Evolutionary conservation across 805 yeast genomes (phyloP).

Genomic region (Blastobotrys peoriensis): DNA sequence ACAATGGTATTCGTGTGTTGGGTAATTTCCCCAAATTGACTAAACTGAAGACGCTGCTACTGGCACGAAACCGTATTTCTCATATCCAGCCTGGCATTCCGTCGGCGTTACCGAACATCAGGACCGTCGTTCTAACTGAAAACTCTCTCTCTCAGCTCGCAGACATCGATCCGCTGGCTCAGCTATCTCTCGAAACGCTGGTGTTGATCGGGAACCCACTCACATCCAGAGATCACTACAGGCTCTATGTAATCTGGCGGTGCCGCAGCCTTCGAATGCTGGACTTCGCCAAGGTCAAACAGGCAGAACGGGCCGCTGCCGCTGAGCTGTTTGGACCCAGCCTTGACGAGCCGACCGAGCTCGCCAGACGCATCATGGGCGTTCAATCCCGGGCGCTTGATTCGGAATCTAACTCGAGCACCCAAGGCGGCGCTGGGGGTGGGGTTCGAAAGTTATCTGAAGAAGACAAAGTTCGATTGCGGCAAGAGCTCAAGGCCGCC

Average conservation of each 20-base stretch:
- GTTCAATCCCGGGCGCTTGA: conserved; percentile 13
- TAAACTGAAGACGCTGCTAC: conserved; percentile 47
- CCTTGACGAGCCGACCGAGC: conserved; percentile 25
- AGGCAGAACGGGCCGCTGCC: conserved; percentile 46
- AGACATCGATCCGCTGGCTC: conserved; percentile 36
- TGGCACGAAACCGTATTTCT: conserved; percentile 58
- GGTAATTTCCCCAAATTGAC: conserved; percentile 42
- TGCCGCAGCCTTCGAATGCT: conserved; percentile 58
- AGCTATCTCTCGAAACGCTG: conserved; percentile 43
- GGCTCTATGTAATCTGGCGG: conserved; percentile 53
- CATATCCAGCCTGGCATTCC: conserved; percentile 34
- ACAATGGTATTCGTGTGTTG: conserved; percentile 60
- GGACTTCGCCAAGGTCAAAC: conserved; percentile 61
- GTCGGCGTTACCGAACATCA: conserved; percentile 41
- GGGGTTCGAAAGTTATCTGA: conserved; percentile 45
- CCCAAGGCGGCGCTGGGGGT: too few relatives aligned
- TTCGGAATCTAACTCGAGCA: conserved; percentile 29
- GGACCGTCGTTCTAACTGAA: conserved; percentile 45
- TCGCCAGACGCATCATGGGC: conserved; percentile 29
- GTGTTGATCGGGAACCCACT: conserved; percentile 57
- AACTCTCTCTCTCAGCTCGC: conserved; percentile 45
- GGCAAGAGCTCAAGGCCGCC: conserved; percentile 54
- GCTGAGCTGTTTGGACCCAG: conserved; percentile 37
- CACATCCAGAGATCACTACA: conserved; percentile 43
- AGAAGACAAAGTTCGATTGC: conserved; percentile 47